Base-by-base conservation (phyloP, 148 eudicot species). In the Rhododendron kiyosumense region DNA sequence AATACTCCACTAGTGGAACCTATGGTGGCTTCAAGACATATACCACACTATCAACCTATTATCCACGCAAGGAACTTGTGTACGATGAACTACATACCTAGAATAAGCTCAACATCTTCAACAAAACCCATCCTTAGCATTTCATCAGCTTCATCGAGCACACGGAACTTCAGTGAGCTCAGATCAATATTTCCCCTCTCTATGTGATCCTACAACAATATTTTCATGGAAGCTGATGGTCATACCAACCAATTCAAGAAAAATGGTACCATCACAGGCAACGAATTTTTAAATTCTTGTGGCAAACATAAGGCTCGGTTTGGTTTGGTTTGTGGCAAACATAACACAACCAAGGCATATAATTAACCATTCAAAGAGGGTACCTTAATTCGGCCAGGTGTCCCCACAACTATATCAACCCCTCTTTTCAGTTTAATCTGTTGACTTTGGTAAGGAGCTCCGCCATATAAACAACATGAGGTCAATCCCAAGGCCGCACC, bases 131-230 rank as follows among this genome's bases (percentile, higher is more conserved):
- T 94, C 85, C 89, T 93, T 78, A 96, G 89, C 98, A 96, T 96
- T 89, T 96, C 99, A 91, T 96, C 99, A 88, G 98, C 95, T 91
- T 97, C 98, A 88, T 97, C 99, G 54, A 97, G 96, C 83, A 95
- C 96, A 30, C 99, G 95, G 87, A 97, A 94, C 83, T 91, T 94
- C 69, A 97, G 87, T 10, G 94, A 92, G 84, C 99, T 91, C 73
- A 97, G 90, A 87, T 97, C 92, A 86, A 97, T 91, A 89, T 87
- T 87, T 52, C 92, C 95, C 82, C 94, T 93, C 89, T 95, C 94
- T 4, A 96, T 71, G 84, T 91, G 96, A 92, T 96, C 98, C 98
- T 94, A 85, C 79, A 83, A 41, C 75, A 48, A 83, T 17, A 88
- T 77, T 24, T 81, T 9, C 32, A 71, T 41, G 26, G 65, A 54